Evolutionary conservation across 805 yeast genomes (phyloP), one percentile per base, ranked within the genome.

Genomic region (Brettanomyces bruxellensis): DNA sequence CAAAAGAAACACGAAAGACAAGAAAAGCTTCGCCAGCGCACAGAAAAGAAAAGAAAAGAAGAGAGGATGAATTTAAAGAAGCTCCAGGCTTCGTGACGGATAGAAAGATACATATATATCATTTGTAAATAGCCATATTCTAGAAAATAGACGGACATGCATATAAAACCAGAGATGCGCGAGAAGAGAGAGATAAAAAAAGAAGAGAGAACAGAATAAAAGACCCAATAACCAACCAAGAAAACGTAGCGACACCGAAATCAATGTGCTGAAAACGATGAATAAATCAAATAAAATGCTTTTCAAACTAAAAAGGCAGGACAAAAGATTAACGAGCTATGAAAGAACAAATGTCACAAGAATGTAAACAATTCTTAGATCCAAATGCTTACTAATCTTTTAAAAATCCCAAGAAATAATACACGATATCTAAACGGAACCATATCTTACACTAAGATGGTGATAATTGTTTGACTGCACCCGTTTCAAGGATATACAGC

Each of bases 401-500:
- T n/a, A 8, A 12, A n/a, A 12, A 35, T 8, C 6, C 23, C 38
- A n/a, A n/a, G 38, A 7, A 6, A 7, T 6, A n/a, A 35, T 35
- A n/a, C 23, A 35, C 7, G 23, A 7, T 6, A 35, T 18, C 38
- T n/a, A 35, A n/a, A 7, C 23, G 7, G 14, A n/a, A 8, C 38
- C n/a, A 35, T 35, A 35, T 18, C n/a, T 35, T 12, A 35, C 6
- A n/a, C 14, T 8, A 35, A 8, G 14, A 35, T n/a, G 23, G 14
- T 12, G 8, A 18, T 12, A 42, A 14, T 32, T 25, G 28, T 32
- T 11, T 42, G 9, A 42, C 12, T n/a, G 25, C 23, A 30, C 34
- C 47, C 18, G 62, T 34, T 49, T 79, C 85, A 49, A 81, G 65
- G 36, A 81, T 78, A 53, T 64, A 81, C 51, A 73, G 71, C 7